Conservation (phyloP, 352 stramenopile species). For the Globisporangium radiosum region DNA sequence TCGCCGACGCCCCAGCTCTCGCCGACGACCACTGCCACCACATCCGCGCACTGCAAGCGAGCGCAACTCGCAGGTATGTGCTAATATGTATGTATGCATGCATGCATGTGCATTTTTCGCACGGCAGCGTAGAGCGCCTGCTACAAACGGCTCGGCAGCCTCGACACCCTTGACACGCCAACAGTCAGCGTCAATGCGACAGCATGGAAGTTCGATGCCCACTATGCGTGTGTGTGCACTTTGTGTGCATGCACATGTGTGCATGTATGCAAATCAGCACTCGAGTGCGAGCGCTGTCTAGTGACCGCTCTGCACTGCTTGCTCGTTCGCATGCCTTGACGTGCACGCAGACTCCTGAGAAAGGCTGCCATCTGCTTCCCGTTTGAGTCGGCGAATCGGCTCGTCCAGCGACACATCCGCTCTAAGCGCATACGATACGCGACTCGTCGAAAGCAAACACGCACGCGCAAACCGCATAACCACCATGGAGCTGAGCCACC, state of each 20-base stretch:
- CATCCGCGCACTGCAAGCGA: background rate
- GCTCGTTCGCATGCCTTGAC: too few relatives aligned
- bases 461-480: background rate
- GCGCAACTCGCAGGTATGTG: background rate
- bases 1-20: constrained; percentile 3
- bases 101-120: background rate
- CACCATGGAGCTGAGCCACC: constrained; percentile 56
- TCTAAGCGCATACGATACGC: background rate
- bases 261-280: background rate
- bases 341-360: background rate
- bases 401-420: background rate
- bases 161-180: too few relatives aligned
- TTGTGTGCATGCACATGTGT: background rate
- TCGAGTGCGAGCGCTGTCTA: background rate
- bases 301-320: background rate
- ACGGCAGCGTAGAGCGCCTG: too few relatives aligned
- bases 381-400: background rate
- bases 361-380: background rate
- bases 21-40: background rate
- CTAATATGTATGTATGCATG: background rate
- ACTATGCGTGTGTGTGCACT: too few relatives aligned
- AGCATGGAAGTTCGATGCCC: too few relatives aligned
- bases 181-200: too few relatives aligned
- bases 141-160: too few relatives aligned
- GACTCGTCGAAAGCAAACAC: too few relatives aligned